These are phyloP conservation scores for Cordyceps pruinosa DNA, from an alignment of 2,329 filamentous ascomycete genomes.

Conservation along the genomic window DNA sequence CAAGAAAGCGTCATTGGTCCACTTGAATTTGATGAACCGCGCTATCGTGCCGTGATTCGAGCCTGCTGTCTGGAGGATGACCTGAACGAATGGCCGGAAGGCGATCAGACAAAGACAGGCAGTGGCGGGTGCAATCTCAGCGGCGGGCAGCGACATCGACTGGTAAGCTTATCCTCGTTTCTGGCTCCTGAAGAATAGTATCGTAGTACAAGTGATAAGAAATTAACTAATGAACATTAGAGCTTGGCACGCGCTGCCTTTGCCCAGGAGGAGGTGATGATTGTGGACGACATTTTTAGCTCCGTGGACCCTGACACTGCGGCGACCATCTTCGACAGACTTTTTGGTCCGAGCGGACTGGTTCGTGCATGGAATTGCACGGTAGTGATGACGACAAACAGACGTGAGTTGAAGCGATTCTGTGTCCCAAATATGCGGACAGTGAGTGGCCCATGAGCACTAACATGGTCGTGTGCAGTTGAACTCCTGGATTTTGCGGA, in stretches of 20 bases:
- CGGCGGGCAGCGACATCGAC: background rate
- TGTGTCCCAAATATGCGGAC: background rate
- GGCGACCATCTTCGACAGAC: background rate
- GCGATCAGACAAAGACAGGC: background rate
- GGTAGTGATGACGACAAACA: background rate
- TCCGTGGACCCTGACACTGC: conserved; percentile 2
- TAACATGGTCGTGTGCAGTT: background rate
- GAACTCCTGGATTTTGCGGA: background rate
- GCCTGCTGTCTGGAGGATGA: background rate
- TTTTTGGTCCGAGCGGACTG: background rate
- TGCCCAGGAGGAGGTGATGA: background rate
- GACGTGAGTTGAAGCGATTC: background rate
- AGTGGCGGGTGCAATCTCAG: conserved; percentile 1
- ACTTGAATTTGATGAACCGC: background rate
- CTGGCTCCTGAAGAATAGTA: background rate
- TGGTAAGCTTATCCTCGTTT: background rate
- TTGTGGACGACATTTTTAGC: conserved; percentile 3
- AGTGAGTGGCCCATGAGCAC: background rate
- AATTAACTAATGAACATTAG: background rate
- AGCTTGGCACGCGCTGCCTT: background rate
- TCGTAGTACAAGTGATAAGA: too few relatives aligned
- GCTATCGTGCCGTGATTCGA: background rate
- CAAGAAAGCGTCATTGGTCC: conserved; percentile 26
- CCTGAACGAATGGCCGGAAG: background rate
- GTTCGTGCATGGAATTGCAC: background rate